Evolutionary conservation across 1,284 basidiomycete species (phyloP).

Genomic region (Apiotrichum sp.): DNA sequence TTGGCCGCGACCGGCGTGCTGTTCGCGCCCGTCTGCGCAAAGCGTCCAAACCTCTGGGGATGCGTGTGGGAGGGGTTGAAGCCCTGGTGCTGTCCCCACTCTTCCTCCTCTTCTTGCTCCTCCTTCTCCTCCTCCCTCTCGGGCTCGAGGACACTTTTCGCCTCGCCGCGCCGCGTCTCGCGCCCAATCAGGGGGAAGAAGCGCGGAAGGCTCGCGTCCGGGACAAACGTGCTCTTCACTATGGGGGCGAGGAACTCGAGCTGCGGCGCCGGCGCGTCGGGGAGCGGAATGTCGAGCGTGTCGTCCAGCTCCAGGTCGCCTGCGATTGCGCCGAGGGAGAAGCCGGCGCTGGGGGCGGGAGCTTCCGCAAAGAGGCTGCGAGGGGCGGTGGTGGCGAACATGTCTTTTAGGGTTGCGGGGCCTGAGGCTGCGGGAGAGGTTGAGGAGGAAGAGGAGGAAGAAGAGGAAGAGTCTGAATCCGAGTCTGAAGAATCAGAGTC

Average conservation of each 20-base stretch:
- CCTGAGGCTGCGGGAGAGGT: neutral
- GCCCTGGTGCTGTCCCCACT: neutral
- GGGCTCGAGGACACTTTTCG: constrained; percentile 10
- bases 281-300: constrained; percentile 35
- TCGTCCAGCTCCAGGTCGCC: constrained; percentile 43
- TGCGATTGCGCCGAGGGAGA: constrained; percentile 37
- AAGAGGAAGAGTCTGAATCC: neutral
- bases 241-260: constrained; percentile 12
- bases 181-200: constrained; percentile 34
- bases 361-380: constrained; percentile 7
- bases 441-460: neutral
- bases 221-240: constrained; percentile 30
- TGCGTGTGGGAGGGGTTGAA: too few relatives aligned
- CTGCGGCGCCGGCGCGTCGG: constrained; percentile 10
- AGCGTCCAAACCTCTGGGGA: neutral
- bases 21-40: neutral
- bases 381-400: constrained; percentile 24
- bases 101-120: neutral
- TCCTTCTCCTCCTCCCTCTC: constrained; percentile 5
- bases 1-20: neutral
- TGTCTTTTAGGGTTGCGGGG: constrained; percentile 27
- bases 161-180: constrained; percentile 18
- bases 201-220: constrained; percentile 29
- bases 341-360: constrained; percentile 4
- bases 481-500: constrained; percentile 5